A percentile compares a stretch with the other conserved stretches of the same genome.
Evolutionary conservation across 1,284 basidiomycete species (phyloP).

Genomic region (Ustilago loliicola): DNA sequence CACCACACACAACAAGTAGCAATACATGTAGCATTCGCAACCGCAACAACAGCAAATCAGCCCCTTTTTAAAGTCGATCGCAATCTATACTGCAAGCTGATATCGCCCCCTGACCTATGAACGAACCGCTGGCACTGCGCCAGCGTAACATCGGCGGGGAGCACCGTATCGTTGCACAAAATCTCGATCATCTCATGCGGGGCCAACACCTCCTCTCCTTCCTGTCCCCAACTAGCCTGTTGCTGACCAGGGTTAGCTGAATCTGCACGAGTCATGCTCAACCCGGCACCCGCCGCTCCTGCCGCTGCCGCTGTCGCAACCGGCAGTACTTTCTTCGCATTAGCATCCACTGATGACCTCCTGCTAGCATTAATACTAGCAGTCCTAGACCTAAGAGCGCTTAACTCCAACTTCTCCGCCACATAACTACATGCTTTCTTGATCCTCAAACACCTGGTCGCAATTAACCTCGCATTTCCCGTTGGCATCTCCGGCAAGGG

Average conservation of each 20-base stretch:
- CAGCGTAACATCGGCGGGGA: conserved; percentile 87
- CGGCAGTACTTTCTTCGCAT: conserved; percentile 3
- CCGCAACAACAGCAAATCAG: too few species aligned
- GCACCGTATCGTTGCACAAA: conserved; percentile 82
- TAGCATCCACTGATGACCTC: conserved; percentile 41
- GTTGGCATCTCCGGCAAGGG: conserved; percentile 69
- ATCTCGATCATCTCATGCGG: conserved; percentile 88
- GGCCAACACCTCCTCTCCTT: conserved; percentile 12
- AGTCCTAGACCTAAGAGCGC: conserved; percentile 22
- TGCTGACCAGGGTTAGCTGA: conserved; percentile 6
- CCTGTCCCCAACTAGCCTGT: background rate
- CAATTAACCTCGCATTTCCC: conserved; percentile 86
- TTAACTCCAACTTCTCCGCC: conserved; percentile 85
- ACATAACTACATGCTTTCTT: conserved; percentile 87
- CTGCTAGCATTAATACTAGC: conserved; percentile 48
- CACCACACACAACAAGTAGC: too few species aligned
- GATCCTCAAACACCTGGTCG: conserved; percentile 85
- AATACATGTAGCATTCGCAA: too few species aligned
- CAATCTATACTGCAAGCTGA: conserved; percentile 57
- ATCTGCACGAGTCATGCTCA: conserved; percentile 41
- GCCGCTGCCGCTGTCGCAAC: background rate
- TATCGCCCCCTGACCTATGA: conserved; percentile 44
- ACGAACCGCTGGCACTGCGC: conserved; percentile 72
- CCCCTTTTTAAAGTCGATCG: too few species aligned
- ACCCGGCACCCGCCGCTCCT: background rate